Conservation (phyloP, 2,329 filamentous ascomycete genomes). For the Cladosporium sp. region DNA sequence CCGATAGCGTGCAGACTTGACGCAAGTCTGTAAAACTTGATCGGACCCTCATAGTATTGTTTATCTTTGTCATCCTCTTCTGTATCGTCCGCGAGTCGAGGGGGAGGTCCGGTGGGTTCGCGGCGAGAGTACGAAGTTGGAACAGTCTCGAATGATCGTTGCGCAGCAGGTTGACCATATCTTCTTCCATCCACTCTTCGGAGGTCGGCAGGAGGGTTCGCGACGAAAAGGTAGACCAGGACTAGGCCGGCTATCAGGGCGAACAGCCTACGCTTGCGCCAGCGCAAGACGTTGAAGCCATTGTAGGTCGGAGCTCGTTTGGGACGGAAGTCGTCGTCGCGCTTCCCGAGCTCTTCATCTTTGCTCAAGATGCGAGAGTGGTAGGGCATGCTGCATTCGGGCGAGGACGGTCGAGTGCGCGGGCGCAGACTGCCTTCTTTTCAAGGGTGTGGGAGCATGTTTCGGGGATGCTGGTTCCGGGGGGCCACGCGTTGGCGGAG, state of each 20-base stretch:
- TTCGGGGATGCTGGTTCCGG: neutral
- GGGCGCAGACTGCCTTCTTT: slow-evolving; percentile 11
- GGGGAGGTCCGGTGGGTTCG: slow-evolving; percentile 21
- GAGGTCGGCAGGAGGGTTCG: slow-evolving; percentile 54
- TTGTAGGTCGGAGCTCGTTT: slow-evolving; percentile 19
- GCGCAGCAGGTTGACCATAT: neutral
- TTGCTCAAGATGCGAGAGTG: slow-evolving; percentile 23
- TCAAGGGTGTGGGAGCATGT: slow-evolving; percentile 9
- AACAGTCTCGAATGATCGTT: neutral
- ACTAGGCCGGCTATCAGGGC: slow-evolving; percentile 37
- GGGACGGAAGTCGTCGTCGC: slow-evolving; percentile 55
- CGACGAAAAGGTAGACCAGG: slow-evolving; percentile 58
- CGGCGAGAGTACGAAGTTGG: neutral
- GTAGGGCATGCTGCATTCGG: slow-evolving; percentile 13
- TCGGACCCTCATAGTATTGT: slow-evolving; percentile 59
- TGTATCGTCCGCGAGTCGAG: slow-evolving; percentile 15
- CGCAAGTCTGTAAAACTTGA: slow-evolving; percentile 62
- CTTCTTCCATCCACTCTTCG: slow-evolving; percentile 18
- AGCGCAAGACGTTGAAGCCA: slow-evolving; percentile 28
- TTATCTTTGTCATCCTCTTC: slow-evolving; percentile 19
- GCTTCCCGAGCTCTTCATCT: slow-evolving; percentile 60
- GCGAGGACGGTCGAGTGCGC: neutral
- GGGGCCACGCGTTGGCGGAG: slow-evolving; percentile 5
- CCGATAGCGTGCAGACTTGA: slow-evolving; percentile 55
- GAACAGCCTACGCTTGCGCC: slow-evolving; percentile 46